A percentile compares a stretch with the other conserved stretches of the same genome.
Conservation (phyloP, 495 filamentous ascomycete genomes). For the Hyaloscypha bicolor region DNA sequence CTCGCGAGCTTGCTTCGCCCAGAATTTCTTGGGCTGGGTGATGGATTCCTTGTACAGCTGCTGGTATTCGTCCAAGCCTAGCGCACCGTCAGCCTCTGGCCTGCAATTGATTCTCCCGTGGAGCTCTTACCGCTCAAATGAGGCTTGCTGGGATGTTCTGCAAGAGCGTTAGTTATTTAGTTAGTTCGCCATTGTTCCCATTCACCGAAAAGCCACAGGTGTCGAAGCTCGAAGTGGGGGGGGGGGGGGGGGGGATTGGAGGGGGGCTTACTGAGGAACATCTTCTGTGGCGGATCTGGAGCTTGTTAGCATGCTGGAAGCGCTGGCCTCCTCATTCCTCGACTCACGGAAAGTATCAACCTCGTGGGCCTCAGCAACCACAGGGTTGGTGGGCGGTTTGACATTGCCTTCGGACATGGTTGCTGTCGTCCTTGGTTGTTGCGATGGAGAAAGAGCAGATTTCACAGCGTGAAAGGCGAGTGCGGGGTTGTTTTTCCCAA, state of each 20-base stretch:
- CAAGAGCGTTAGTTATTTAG: constrained; percentile 21
- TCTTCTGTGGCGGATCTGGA: constrained; percentile 57
- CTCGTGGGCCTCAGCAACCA: constrained; percentile 83
- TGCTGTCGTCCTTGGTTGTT: constrained; percentile 23
- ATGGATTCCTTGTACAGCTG: constrained; percentile 96
- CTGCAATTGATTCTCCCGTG: neutral
- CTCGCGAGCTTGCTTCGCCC: constrained; percentile 82
- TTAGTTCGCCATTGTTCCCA: constrained; percentile 35
- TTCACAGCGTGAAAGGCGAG: neutral
- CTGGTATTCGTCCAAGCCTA: constrained; percentile 82
- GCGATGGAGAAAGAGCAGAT: neutral
- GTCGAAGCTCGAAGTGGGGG: constrained; percentile 1
- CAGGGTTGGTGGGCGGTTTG: constrained; percentile 58
- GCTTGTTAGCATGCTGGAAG: neutral
- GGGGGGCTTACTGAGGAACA: constrained; percentile 59
- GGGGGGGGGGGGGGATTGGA: constrained; percentile 27
- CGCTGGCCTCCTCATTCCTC: neutral
- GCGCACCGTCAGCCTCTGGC: neutral
- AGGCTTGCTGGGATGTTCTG: constrained; percentile 62
- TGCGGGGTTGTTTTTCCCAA: constrained; percentile 17
- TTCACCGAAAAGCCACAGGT: constrained; percentile 22
- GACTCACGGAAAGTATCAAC: constrained; percentile 77
- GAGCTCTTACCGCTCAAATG: constrained; percentile 51
- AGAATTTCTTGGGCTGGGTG: constrained; percentile 87
- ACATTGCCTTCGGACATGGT: constrained; percentile 68